phyloP scores from a whole-genome alignment of 345 rosid genomes.

The Rubroshorea leprosula region DNA sequence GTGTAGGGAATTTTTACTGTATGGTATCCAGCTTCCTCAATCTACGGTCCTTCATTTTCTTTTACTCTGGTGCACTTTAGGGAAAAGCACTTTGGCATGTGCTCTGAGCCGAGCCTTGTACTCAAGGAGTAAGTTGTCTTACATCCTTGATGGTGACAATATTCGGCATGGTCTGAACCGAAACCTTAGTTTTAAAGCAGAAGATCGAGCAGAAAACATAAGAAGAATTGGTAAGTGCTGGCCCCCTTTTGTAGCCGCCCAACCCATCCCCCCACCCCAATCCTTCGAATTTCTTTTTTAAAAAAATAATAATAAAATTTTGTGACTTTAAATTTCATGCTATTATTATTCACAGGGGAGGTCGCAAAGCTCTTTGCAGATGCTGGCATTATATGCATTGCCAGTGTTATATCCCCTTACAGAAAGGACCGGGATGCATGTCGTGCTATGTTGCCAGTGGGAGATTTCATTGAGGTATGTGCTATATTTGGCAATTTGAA shows the following conservation, averaged over 20 bases:
- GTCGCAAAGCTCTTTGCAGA: slow-evolving; percentile 84
- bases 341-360: slow-evolving; percentile 47
- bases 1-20: not conserved
- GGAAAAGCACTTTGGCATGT: slow-evolving; percentile 86
- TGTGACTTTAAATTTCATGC: slow-evolving; percentile 2
- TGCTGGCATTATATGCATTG: slow-evolving; percentile 78
- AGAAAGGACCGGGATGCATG: slow-evolving; percentile 63
- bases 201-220: slow-evolving; percentile 73
- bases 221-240: slow-evolving; percentile 53
- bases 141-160: slow-evolving; percentile 81
- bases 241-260: not conserved
- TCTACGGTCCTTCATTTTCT: not conserved
- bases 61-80: slow-evolving; percentile 23
- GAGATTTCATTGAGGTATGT: slow-evolving; percentile 72
- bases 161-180: slow-evolving; percentile 72
- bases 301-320: no score
- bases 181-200: slow-evolving; percentile 60
- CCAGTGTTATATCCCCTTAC: slow-evolving; percentile 84
- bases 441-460: slow-evolving; percentile 61
- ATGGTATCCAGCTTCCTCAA: not conserved
- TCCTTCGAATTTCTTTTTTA: no score
- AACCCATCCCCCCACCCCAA: no score
- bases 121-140: slow-evolving; percentile 59
- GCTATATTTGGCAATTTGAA: slow-evolving; percentile 10
- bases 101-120: slow-evolving; percentile 52